These are phyloP conservation scores for Rubus parviflorus DNA, from an alignment of 306 rosid genomes.

Conservation along the genomic window DNA sequence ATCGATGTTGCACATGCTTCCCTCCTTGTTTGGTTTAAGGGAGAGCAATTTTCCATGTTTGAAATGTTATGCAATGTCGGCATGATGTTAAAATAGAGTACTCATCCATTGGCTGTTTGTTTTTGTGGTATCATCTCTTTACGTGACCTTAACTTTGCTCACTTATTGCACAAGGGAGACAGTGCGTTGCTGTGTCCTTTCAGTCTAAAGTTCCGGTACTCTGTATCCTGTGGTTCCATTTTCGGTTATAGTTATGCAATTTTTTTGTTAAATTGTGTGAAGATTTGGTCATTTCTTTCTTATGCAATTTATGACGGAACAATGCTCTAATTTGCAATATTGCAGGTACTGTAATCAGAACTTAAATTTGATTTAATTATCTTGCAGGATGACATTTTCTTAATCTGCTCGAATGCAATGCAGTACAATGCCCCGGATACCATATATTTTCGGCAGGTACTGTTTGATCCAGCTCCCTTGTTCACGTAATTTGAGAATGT, in stretches of 20 bases:
- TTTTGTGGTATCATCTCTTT: neutral
- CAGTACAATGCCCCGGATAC: constrained; percentile 74
- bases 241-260: neutral
- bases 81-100: neutral
- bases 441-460: constrained; percentile 70
- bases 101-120: neutral
- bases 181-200: neutral
- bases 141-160: neutral
- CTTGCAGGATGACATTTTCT: constrained; percentile 58
- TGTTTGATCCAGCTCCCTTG: constrained; percentile 15
- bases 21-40: neutral
- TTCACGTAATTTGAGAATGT: neutral
- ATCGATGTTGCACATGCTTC: neutral
- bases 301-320: neutral
- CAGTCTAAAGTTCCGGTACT: neutral
- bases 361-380: constrained; percentile 17
- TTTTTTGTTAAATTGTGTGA: neutral
- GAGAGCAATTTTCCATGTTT: neutral
- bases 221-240: neutral
- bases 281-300: neutral
- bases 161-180: neutral
- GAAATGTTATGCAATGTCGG: neutral
- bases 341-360: constrained; percentile 1
- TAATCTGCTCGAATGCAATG: constrained; percentile 74
- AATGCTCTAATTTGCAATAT: constrained; percentile 1